Evolutionary conservation across 176 grass and related monocot species (phyloP).

Genomic region (Chloris gayana): DNA sequence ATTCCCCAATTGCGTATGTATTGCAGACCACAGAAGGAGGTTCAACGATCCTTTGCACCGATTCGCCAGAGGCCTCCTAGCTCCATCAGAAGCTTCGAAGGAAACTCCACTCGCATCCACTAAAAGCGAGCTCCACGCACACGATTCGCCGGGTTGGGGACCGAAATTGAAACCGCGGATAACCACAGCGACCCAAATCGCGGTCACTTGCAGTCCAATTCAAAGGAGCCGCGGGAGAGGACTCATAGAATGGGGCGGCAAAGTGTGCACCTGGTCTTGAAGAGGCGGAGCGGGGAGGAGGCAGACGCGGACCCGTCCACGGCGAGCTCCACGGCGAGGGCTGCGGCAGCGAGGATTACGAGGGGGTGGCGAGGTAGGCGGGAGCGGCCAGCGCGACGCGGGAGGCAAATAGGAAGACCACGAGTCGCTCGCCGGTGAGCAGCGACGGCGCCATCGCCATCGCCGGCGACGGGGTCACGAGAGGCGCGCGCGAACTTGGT

Average conservation of each 20-base stretch:
- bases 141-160: neutral
- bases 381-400: constrained; percentile 71
- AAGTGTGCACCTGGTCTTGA: constrained; percentile 64
- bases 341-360: constrained; percentile 46
- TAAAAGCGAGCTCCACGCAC: neutral
- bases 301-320: constrained; percentile 42
- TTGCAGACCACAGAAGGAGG: neutral
- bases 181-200: neutral
- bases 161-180: neutral
- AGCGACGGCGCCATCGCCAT: constrained; percentile 15
- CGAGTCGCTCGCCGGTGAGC: constrained; percentile 72
- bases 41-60: neutral
- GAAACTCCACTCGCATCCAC: neutral
- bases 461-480: neutral
- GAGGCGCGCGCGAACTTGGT: constrained; percentile 7
- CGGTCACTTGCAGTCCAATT: neutral
- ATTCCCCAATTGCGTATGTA: neutral
- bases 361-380: constrained; percentile 53
- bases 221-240: too few species aligned
- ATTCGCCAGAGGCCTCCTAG: neutral
- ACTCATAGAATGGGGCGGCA: too few species aligned
- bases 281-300: constrained; percentile 39
- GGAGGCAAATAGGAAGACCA: constrained; percentile 82
- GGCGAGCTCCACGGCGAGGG: constrained; percentile 69
- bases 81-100: neutral